Evolutionary conservation across 805 yeast species (phyloP).

Genomic region (Blastobotrys peoriensis): DNA sequence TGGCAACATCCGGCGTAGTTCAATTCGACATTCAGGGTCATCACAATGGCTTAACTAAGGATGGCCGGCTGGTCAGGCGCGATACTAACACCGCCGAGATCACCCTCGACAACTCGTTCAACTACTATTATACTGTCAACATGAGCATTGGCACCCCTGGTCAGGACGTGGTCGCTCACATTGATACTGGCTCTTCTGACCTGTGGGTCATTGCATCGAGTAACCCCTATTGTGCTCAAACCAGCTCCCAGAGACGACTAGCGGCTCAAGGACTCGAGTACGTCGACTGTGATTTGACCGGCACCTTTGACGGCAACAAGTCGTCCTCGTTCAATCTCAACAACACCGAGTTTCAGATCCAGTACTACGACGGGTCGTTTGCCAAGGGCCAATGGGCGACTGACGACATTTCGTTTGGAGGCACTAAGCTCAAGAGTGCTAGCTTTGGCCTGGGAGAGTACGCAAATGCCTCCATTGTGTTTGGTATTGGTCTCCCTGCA

Average conservation of each 20-base stretch:
- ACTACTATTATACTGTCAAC: conserved; percentile 26
- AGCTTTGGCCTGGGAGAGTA: conserved; percentile 38
- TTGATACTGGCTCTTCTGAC: conserved; percentile 78
- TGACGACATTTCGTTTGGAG: conserved; percentile 54
- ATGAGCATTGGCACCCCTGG: conserved; percentile 49
- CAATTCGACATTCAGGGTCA: conserved; percentile 13
- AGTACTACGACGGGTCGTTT: conserved; percentile 39
- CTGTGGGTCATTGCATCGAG: conserved; percentile 52
- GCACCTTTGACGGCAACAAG: conserved; percentile 26
- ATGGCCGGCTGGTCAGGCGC: background rate
- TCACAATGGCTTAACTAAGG: background rate
- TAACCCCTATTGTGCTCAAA: conserved; percentile 39
- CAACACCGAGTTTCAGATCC: conserved; percentile 22
- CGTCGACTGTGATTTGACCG: conserved; percentile 23
- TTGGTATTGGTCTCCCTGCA: conserved; percentile 18
- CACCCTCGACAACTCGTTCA: conserved; percentile 21
- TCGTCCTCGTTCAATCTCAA: conserved; percentile 26
- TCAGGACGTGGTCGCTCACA: conserved; percentile 46
- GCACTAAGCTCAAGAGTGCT: conserved; percentile 39
- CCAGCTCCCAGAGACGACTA: conserved; percentile 24
- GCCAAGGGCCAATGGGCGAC: conserved; percentile 57
- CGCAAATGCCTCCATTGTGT: conserved; percentile 45
- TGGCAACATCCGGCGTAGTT: conserved; percentile 10
- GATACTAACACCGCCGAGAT: conserved; percentile 9
- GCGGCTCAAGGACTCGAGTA: conserved; percentile 20